A percentile compares a stretch with the other conserved stretches of the same genome.
Evolutionary conservation across 1,139 yeast genomes (phyloP).

Genomic region (Sugiyamaella japonica): DNA sequence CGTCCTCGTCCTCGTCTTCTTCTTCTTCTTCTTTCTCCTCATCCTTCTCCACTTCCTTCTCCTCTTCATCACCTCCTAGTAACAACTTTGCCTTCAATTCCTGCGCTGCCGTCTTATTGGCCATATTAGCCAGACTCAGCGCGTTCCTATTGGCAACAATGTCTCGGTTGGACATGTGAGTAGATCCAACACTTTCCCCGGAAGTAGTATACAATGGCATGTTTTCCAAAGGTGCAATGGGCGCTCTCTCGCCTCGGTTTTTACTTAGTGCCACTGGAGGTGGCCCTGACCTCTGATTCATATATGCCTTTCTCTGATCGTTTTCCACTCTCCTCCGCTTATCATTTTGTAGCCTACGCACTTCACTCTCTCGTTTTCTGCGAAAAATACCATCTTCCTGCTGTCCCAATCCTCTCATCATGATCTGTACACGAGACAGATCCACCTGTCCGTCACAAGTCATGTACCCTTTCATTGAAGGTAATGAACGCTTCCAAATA

Average conservation of each 20-base stretch:
- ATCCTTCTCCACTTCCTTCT: slow-evolving; percentile 19
- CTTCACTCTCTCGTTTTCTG: slow-evolving; percentile 65
- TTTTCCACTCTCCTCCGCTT: slow-evolving; percentile 56
- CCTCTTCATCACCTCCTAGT: slow-evolving; percentile 21
- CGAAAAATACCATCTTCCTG: slow-evolving; percentile 83
- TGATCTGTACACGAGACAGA: slow-evolving; percentile 69
- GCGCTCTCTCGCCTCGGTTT: slow-evolving; percentile 65
- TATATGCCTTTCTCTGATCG: slow-evolving; percentile 25
- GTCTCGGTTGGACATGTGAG: slow-evolving; percentile 68
- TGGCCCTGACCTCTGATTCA: slow-evolving; percentile 21
- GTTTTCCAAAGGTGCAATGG: slow-evolving; percentile 65
- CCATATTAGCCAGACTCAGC: slow-evolving; percentile 73
- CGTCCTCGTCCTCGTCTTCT: slow-evolving; percentile 29
- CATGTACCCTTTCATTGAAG: slow-evolving; percentile 68
- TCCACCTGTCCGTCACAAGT: slow-evolving; percentile 88
- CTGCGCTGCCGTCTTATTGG: slow-evolving; percentile 71
- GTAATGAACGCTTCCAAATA: slow-evolving; percentile 78
- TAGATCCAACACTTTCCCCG: slow-evolving; percentile 68
- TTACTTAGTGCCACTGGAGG: slow-evolving; percentile 28
- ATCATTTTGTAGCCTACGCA: slow-evolving; percentile 60
- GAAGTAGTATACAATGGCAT: slow-evolving; percentile 74
- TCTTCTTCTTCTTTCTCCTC: slow-evolving; percentile 27
- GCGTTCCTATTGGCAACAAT: slow-evolving; percentile 66
- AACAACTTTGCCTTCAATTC: slow-evolving; percentile 51
- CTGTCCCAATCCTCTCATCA: slow-evolving; percentile 63